Conservation (phyloP, 768 basidiomycete genomes). For the Pleurotus eryngii region DNA sequence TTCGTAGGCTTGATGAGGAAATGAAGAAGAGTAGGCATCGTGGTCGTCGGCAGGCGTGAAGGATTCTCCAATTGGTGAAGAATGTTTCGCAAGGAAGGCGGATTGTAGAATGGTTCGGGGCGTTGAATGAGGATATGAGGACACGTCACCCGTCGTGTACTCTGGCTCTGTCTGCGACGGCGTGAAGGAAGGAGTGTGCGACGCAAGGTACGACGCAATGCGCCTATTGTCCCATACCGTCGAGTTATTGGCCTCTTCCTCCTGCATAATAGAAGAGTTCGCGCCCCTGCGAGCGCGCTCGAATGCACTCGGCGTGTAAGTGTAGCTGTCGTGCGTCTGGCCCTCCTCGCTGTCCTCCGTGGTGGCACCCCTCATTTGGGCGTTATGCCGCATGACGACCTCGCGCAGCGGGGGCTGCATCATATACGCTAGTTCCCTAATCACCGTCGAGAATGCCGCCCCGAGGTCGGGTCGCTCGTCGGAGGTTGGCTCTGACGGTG, state of each 20-base stretch:
- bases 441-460: slow-evolving; percentile 58
- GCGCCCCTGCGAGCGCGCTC: background rate
- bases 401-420: slow-evolving; percentile 4
- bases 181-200: slow-evolving; percentile 19
- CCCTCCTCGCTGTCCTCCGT: background rate
- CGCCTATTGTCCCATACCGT: slow-evolving; percentile 65
- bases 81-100: background rate
- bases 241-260: slow-evolving; percentile 32
- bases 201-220: slow-evolving; percentile 53
- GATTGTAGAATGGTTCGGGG: background rate
- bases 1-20: background rate
- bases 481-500: slow-evolving; percentile 46
- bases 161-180: slow-evolving; percentile 6
- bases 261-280: slow-evolving; percentile 4
- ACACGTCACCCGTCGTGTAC: slow-evolving; percentile 7
- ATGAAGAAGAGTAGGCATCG: slow-evolving; percentile 1
- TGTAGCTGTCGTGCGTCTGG: slow-evolving; percentile 1
- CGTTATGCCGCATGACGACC: slow-evolving; percentile 6
- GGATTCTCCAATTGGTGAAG: slow-evolving; percentile 3
- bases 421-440: slow-evolving; percentile 50
- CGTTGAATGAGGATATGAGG: slow-evolving; percentile 13
- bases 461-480: slow-evolving; percentile 73
- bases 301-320: slow-evolving; percentile 14
- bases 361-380: background rate
- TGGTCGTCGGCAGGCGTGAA: background rate